Conservation (phyloP, 73 alveolate genomes). For the Effrenium voratum region DNA sequence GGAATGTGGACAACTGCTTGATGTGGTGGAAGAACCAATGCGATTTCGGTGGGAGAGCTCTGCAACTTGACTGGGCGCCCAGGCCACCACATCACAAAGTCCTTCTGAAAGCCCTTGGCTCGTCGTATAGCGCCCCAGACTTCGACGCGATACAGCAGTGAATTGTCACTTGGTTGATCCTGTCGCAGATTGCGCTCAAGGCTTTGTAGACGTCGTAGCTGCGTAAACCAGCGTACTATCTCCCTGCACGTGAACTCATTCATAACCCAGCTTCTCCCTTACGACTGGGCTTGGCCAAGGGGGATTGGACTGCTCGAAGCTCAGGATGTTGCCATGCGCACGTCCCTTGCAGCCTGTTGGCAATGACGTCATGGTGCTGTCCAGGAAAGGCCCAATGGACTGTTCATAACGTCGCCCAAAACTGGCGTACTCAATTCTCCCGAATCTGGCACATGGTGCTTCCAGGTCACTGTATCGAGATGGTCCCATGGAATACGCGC, state of each 20-base stretch:
- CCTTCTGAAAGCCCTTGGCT: background rate
- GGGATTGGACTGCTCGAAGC: background rate
- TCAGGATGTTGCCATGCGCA: background rate
- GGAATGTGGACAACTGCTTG: background rate
- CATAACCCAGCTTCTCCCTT: background rate
- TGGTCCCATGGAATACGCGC: background rate
- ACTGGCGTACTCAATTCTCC: background rate
- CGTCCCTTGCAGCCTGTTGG: background rate
- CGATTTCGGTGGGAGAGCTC: background rate
- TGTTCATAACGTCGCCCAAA: background rate
- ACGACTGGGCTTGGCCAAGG: background rate
- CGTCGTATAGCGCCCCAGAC: background rate
- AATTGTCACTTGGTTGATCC: no score
- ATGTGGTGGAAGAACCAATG: background rate
- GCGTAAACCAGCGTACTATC: background rate
- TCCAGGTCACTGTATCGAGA: background rate
- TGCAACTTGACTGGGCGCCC: background rate
- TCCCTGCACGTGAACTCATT: background rate
- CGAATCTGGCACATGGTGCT: background rate
- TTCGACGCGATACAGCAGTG: background rate
- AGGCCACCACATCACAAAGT: background rate
- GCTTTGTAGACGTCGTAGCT: background rate
- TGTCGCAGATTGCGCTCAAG: background rate
- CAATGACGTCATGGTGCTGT: background rate
- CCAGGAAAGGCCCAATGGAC: background rate